phyloP scores from a whole-genome alignment of 164 flowering plant genomes.

The Platanus orientalis region DNA sequence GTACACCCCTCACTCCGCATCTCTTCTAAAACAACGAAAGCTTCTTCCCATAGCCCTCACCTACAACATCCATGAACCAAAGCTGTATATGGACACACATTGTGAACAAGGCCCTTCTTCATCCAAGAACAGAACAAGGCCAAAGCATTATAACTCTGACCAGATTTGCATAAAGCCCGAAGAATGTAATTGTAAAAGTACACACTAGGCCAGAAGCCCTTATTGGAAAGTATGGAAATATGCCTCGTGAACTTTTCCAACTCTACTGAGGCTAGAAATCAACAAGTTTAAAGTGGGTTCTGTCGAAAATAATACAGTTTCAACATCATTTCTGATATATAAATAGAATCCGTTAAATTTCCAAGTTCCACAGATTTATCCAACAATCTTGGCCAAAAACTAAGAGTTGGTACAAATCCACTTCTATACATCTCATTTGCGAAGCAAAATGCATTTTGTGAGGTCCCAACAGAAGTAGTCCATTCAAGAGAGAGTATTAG shows the following conservation, averaged over 20 bases:
- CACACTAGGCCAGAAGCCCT: conserved; percentile 18
- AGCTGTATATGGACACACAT: conserved; percentile 45
- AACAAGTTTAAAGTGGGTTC: conserved; percentile 17
- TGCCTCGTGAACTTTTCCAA: conserved; percentile 30
- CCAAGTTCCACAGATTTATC: conserved; percentile 24
- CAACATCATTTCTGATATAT: conserved; percentile 40
- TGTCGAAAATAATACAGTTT: conserved; percentile 22
- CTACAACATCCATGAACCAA: conserved; percentile 45
- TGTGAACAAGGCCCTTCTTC: conserved; percentile 35
- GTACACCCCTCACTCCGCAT: conserved; percentile 40
- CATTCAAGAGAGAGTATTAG: conserved; percentile 37
- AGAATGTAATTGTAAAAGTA: conserved; percentile 35
- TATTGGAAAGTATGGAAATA: conserved; percentile 26
- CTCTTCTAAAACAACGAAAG: conserved; percentile 26
- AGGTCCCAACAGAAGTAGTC: conserved; percentile 22
- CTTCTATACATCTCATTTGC: conserved; percentile 31
- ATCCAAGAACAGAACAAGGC: conserved; percentile 32
- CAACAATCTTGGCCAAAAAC: conserved; percentile 23
- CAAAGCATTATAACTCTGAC: conserved; percentile 23
- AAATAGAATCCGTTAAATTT: conserved; percentile 17
- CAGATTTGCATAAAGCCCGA: conserved; percentile 44
- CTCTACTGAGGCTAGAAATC: conserved; percentile 24
- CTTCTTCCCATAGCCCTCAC: conserved; percentile 35
- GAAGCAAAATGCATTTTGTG: conserved; percentile 21
- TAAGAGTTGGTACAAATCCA: conserved; percentile 42